Base-by-base conservation (phyloP, 331 rosid species). In the Spiraea crenata region DNA sequence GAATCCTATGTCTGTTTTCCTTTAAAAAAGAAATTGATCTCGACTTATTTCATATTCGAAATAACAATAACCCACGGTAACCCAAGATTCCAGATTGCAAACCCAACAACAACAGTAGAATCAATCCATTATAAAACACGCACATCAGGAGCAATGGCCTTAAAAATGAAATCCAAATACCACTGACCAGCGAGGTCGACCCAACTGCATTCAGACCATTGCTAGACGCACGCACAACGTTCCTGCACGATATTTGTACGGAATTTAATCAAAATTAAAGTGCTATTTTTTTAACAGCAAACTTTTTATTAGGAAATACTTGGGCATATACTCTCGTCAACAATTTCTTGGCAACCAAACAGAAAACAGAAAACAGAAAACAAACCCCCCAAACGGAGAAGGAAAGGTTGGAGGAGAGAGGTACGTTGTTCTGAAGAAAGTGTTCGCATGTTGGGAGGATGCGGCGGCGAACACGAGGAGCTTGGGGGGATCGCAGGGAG, bases 171-270 rank as follows among this genome's bases (percentile, higher is more conserved):
- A 47, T 7, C 15, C 67, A 44, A 74, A 11, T 65, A 7, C 63
- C 42, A 69, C 97, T 68, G 52, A 91, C 97, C 97, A 78, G 51
- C 50, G 97, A 82, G 73, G 89, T 52, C 63, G 92, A 83, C 77
- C 79, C 85, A 50, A 87, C 79, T 57, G 92, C 91, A 79, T 93
- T 91, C 80, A 85, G 68, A 78, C 80, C 89, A 85, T 82, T 71
- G 46, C 77, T 71, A 54, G 96, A 87, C 46, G 90, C 95, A 58
- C 65, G 71, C 49, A 78, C 47, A 77, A 86, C 34, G n/a, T 56
- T 79, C 87, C 99, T 91, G 95, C 88, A 87, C 57, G 74, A 82
- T 49, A 74, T 69, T 70, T 70, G 31, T 60, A 72, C 50, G 57
- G 31, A 71, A 68, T 31, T 72, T 70, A 79, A 59, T 75, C 71